Conservation (phyloP, 1,139 yeast species). For the Debaryomyces udenii region DNA sequence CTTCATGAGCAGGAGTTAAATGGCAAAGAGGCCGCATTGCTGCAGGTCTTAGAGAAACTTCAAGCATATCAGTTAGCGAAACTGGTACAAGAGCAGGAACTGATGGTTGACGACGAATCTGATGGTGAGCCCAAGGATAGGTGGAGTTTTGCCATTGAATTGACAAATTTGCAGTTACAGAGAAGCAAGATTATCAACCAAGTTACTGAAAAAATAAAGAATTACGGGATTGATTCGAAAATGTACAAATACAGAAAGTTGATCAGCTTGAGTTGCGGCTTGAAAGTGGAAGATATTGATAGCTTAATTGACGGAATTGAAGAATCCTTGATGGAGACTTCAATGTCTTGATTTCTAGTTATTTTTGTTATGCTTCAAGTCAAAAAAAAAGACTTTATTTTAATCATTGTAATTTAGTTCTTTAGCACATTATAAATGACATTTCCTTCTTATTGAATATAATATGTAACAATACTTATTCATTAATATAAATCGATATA, state of each 20-base stretch:
- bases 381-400: not conserved
- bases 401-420: constrained; percentile 8
- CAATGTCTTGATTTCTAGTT: constrained; percentile 7
- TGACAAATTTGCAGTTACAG: constrained; percentile 56
- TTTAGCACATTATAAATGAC: constrained; percentile 4
- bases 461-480: too few species aligned
- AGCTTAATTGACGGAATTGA: constrained; percentile 53
- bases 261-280: constrained; percentile 81
- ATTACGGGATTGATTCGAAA: constrained; percentile 51
- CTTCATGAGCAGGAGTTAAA: constrained; percentile 33
- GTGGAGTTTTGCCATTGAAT: constrained; percentile 37
- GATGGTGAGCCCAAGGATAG: constrained; percentile 24
- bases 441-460: not conserved
- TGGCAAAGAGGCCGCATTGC: constrained; percentile 38
- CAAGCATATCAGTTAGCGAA: constrained; percentile 37
- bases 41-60: constrained; percentile 28
- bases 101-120: constrained; percentile 14
- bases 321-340: constrained; percentile 43
- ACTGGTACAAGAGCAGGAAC: constrained; percentile 32
- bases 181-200: constrained; percentile 47
- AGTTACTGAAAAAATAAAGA: constrained; percentile 39
- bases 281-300: constrained; percentile 79
- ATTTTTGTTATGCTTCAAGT: not conserved
- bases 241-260: constrained; percentile 81
- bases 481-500: too few species aligned